phyloP scores from a whole-genome alignment of 805 yeast genomes.

The Pichia heedii region DNA sequence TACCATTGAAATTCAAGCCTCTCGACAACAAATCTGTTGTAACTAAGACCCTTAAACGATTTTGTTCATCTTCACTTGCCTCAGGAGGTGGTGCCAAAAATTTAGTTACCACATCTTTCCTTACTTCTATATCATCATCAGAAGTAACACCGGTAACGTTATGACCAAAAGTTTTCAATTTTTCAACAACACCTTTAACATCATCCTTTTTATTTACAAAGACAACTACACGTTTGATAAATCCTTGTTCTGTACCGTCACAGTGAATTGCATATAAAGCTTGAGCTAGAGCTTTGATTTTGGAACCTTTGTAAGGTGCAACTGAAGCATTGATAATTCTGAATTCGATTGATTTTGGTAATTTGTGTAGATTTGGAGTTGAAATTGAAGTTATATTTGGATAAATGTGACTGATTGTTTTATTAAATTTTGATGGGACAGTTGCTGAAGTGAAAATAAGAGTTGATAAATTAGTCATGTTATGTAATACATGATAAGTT shows the following conservation, averaged over 20 bases:
- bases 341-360: constrained; percentile 70
- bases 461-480: constrained; percentile 45
- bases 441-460: constrained; percentile 84
- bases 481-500: constrained; percentile 46
- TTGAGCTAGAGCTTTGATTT: constrained; percentile 78
- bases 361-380: constrained; percentile 74
- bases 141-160: constrained; percentile 63
- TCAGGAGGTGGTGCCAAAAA: constrained; percentile 56
- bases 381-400: constrained; percentile 60
- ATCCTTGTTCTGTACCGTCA: constrained; percentile 73
- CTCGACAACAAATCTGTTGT: constrained; percentile 87
- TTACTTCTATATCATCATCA: constrained; percentile 49
- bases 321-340: constrained; percentile 66
- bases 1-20: constrained; percentile 78
- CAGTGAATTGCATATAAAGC: constrained; percentile 75
- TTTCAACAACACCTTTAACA: constrained; percentile 48
- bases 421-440: constrained; percentile 68
- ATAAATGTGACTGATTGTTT: constrained; percentile 47
- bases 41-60: constrained; percentile 55
- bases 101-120: constrained; percentile 45
- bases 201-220: constrained; percentile 72
- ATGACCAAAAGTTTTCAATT: constrained; percentile 44
- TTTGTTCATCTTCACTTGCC: constrained; percentile 27
- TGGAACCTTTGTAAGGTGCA: constrained; percentile 78
- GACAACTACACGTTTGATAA: constrained; percentile 69